phyloP scores from a whole-genome alignment of 2,329 filamentous ascomycete genomes.

The Plectosphaerella plurivora region DNA sequence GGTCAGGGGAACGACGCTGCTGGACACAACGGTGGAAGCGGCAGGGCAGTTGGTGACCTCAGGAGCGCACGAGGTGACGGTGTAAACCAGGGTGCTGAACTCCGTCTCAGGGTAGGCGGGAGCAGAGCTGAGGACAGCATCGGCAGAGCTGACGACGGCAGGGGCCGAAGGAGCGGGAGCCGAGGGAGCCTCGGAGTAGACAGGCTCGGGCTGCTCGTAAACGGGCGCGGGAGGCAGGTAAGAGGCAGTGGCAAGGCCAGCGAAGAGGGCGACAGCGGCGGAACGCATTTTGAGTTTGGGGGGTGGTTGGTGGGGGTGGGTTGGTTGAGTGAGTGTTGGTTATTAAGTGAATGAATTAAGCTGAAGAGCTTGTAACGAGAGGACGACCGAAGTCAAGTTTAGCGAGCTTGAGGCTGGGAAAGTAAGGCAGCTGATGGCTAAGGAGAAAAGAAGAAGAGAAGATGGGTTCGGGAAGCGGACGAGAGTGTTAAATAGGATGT shows the following conservation, averaged over 20 bases:
- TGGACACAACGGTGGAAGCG: slow-evolving; percentile 33
- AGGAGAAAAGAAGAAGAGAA: slow-evolving; percentile 23
- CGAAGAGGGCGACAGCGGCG: slow-evolving; percentile 45
- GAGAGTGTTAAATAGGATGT: not conserved
- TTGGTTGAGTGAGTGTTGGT: slow-evolving; percentile 20
- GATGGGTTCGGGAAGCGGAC: slow-evolving; percentile 3
- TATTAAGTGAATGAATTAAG: slow-evolving; percentile 25
- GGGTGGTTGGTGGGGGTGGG: slow-evolving; percentile 20
- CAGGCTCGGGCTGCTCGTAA: not conserved
- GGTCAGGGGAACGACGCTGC: slow-evolving; percentile 26
- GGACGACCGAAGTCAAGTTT: slow-evolving; percentile 54
- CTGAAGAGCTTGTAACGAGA: slow-evolving; percentile 41
- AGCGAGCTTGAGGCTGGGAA: slow-evolving; percentile 26
- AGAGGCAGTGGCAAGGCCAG: slow-evolving; percentile 31
- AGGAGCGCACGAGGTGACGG: slow-evolving; percentile 57
- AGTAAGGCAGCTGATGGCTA: slow-evolving; percentile 39
- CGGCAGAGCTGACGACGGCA: no score
- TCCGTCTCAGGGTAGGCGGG: no score
- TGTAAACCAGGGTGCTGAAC: no score
- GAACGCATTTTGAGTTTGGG: slow-evolving; percentile 55
- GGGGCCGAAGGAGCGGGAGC: not conserved
- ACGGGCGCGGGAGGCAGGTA: not conserved
- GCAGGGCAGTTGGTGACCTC: slow-evolving; percentile 60
- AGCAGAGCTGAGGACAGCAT: no score
- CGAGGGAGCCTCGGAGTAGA: not conserved